These are phyloP conservation scores for Coprinopsis cinerea DNA, from an alignment of 768 basidiomycete genomes.

Conservation along the genomic window DNA sequence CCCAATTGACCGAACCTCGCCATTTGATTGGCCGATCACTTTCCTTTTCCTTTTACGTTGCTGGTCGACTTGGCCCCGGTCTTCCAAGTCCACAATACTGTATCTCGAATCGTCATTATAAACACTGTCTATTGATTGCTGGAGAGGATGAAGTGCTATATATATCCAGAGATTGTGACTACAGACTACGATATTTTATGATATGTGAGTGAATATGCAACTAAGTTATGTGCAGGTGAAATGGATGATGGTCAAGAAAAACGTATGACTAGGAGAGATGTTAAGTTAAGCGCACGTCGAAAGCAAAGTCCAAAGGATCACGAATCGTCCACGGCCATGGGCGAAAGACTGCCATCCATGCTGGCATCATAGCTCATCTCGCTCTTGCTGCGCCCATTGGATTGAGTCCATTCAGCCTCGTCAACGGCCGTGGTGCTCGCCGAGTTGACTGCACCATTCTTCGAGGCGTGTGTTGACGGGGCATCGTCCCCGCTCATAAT, in stretches of 20 bases:
- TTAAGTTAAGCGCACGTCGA: conserved; percentile 14
- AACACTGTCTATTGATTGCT: background rate
- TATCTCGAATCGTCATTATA: background rate
- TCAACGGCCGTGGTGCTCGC: conserved; percentile 6
- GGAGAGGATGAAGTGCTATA: background rate
- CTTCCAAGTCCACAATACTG: background rate
- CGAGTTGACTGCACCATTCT: background rate
- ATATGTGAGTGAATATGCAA: too few relatives aligned
- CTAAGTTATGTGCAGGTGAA: background rate
- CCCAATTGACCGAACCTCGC: background rate
- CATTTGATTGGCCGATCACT: background rate
- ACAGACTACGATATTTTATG: background rate
- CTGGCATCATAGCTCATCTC: conserved; percentile 25
- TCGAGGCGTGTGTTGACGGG: background rate
- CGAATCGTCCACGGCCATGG: conserved; percentile 22
- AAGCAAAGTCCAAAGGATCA: conserved; percentile 23
- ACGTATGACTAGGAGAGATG: conserved; percentile 17
- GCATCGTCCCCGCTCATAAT: background rate
- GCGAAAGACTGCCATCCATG: conserved; percentile 39
- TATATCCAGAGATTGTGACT: background rate
- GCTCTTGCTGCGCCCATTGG: conserved; percentile 3
- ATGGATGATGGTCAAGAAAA: too few relatives aligned
- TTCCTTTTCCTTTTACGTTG: background rate
- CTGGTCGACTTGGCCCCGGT: background rate
- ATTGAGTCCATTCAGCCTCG: conserved; percentile 5